A percentile compares a stretch with the other conserved stretches of the same genome.
Conservation (phyloP, 2,329 filamentous ascomycete species). For the Aspergillus nomiae region DNA sequence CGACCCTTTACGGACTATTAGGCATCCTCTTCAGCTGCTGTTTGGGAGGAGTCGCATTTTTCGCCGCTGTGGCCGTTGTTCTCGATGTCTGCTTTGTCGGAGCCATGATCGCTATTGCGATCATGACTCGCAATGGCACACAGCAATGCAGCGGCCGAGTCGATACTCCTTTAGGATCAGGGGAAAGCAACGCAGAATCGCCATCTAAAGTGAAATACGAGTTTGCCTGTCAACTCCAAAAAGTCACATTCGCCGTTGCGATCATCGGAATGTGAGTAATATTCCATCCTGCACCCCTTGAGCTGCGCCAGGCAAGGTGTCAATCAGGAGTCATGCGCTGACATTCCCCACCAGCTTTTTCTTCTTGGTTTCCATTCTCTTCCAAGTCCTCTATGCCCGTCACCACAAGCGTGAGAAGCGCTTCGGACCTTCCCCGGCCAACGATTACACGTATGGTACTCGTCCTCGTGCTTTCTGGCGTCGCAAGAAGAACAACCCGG, state of each 20-base stretch:
- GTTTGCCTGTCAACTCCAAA: slow-evolving; percentile 75
- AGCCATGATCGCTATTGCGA: slow-evolving; percentile 79
- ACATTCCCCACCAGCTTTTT: slow-evolving; percentile 57
- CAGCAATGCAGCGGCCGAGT: slow-evolving; percentile 66
- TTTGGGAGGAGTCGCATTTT: slow-evolving; percentile 72
- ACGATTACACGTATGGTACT: slow-evolving; percentile 68
- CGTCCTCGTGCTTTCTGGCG: slow-evolving; percentile 40
- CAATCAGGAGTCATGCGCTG: neutral
- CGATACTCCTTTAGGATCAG: slow-evolving; percentile 69
- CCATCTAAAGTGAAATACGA: slow-evolving; percentile 51
- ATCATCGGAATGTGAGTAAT: slow-evolving; percentile 71
- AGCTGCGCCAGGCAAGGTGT: neutral
- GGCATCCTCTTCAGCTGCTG: slow-evolving; percentile 77
- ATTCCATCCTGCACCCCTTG: neutral
- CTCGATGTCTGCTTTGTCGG: slow-evolving; percentile 77
- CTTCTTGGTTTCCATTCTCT: slow-evolving; percentile 71
- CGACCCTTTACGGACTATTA: slow-evolving; percentile 71
- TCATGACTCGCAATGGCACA: slow-evolving; percentile 70
- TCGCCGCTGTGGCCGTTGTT: slow-evolving; percentile 71
- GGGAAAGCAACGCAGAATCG: slow-evolving; percentile 54
- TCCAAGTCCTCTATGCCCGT: slow-evolving; percentile 68
- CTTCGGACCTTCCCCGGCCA: slow-evolving; percentile 65
- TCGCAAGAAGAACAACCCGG: slow-evolving; percentile 49
- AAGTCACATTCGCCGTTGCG: slow-evolving; percentile 73
- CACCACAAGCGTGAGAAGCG: slow-evolving; percentile 75